Conservation (phyloP, 2,329 filamentous ascomycete genomes). For the Neofusicoccum laricinum region DNA sequence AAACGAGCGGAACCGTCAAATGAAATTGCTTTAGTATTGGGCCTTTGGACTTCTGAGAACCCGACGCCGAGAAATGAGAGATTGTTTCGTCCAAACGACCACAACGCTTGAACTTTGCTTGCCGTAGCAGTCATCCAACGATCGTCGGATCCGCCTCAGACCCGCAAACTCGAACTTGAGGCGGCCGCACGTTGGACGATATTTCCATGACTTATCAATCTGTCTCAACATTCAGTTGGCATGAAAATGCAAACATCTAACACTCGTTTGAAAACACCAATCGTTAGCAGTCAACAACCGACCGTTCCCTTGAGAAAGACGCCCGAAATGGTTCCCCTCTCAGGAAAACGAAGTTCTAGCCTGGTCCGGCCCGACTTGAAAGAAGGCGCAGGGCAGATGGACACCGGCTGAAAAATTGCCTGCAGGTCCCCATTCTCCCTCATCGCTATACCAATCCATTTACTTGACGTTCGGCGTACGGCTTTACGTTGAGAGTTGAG, state of each 20-base stretch:
- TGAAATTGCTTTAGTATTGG: conserved; percentile 1
- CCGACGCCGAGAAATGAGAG: neutral
- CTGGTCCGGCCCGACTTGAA: too few relatives aligned
- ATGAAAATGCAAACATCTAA: neutral
- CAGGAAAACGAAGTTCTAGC: too few relatives aligned
- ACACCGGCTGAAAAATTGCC: too few relatives aligned
- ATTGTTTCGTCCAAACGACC: neutral
- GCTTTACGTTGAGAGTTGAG: too few relatives aligned
- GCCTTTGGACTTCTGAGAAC: neutral
- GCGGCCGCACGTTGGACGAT: neutral
- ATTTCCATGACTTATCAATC: neutral
- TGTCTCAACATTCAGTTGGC: neutral
- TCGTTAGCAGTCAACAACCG: too few relatives aligned
- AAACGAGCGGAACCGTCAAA: conserved; percentile 2
- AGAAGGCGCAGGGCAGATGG: too few relatives aligned
- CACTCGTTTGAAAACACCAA: neutral
- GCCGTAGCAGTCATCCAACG: neutral
- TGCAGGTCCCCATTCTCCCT: too few relatives aligned
- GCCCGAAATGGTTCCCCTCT: neutral
- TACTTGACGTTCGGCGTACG: too few relatives aligned
- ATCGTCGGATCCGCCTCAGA: neutral
- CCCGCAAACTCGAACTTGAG: neutral
- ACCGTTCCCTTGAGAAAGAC: neutral
- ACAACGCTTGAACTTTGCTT: neutral
- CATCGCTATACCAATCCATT: too few relatives aligned